A percentile compares a stretch with the other conserved stretches of the same genome.
phyloP scores from a whole-genome alignment of 371 early-diverging fungal species.

The Apophysomyces variabilis region DNA sequence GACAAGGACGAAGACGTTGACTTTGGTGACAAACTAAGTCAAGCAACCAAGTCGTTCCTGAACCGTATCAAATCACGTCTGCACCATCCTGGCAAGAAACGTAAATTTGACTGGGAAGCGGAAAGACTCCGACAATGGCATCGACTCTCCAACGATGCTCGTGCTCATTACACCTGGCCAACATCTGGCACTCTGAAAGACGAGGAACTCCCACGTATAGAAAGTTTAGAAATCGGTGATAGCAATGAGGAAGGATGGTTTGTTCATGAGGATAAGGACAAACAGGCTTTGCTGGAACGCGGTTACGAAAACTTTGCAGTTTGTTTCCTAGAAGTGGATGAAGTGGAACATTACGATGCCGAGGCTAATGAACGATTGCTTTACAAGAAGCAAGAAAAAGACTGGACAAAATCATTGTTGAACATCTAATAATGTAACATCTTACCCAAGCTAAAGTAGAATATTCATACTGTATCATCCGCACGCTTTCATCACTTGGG shows the following conservation, averaged over 20 bases:
- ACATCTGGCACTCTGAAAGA: constrained; percentile 22
- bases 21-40: constrained; percentile 17
- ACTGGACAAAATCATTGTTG: constrained; percentile 5
- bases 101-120: constrained; percentile 39
- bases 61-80: constrained; percentile 21
- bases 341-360: constrained; percentile 29
- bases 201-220: constrained; percentile 10
- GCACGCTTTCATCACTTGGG: no score
- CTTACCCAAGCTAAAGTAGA: no score
- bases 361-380: constrained; percentile 13
- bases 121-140: constrained; percentile 41
- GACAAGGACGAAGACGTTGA: constrained; percentile 12
- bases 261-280: constrained; percentile 23
- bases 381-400: constrained; percentile 20
- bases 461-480: no score
- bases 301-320: constrained; percentile 44
- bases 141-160: constrained; percentile 20
- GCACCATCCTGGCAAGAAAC: constrained; percentile 8
- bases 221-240: constrained; percentile 17
- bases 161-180: constrained; percentile 26
- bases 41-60: constrained; percentile 24
- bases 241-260: constrained; percentile 28
- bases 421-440: not conserved
- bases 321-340: constrained; percentile 35
- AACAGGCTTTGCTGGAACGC: constrained; percentile 32